These are phyloP conservation scores for Phytopythium vexans DNA, from an alignment of 352 stramenopile genomes.

Conservation along the genomic window DNA sequence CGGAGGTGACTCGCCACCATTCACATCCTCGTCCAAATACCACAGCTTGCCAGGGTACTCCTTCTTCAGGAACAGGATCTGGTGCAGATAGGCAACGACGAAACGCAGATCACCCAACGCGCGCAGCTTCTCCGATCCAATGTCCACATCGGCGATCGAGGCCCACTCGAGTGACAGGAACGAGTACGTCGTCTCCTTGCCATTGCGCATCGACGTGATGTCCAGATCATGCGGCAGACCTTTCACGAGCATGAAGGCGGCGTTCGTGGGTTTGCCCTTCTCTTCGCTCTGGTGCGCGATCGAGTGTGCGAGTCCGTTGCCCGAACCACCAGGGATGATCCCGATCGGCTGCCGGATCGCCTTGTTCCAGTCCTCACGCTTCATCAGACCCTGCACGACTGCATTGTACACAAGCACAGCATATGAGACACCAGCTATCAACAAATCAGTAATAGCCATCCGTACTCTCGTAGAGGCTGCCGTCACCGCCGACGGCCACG, in stretches of 20 bases:
- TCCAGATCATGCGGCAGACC: slow-evolving; percentile 64
- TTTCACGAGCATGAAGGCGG: slow-evolving; percentile 65
- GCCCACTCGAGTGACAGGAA: slow-evolving; percentile 85
- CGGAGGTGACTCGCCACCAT: slow-evolving; percentile 5
- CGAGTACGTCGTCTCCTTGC: slow-evolving; percentile 60
- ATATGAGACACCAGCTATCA: slow-evolving; percentile 2
- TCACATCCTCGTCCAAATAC: slow-evolving; percentile 51
- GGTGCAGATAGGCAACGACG: slow-evolving; percentile 51
- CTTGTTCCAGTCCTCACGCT: slow-evolving; percentile 60
- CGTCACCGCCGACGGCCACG: slow-evolving; percentile 67
- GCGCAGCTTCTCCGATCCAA: slow-evolving; percentile 71
- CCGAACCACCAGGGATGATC: slow-evolving; percentile 53
- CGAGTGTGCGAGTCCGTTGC: slow-evolving; percentile 69
- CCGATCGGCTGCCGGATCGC: slow-evolving; percentile 66
- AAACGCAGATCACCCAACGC: slow-evolving; percentile 64
- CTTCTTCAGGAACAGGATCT: slow-evolving; percentile 47
- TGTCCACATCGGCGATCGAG: slow-evolving; percentile 79
- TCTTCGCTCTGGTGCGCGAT: slow-evolving; percentile 51
- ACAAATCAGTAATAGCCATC: slow-evolving; percentile 1
- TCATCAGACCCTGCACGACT: slow-evolving; percentile 79
- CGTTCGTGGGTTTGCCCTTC: slow-evolving; percentile 41
- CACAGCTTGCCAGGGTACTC: slow-evolving; percentile 57
- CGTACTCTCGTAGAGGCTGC: slow-evolving; percentile 63
- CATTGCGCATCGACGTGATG: slow-evolving; percentile 57
- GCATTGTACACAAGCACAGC: neutral